Conservation (phyloP, 1,284 basidiomycete genomes). For the Trichosporon ovoides region DNA sequence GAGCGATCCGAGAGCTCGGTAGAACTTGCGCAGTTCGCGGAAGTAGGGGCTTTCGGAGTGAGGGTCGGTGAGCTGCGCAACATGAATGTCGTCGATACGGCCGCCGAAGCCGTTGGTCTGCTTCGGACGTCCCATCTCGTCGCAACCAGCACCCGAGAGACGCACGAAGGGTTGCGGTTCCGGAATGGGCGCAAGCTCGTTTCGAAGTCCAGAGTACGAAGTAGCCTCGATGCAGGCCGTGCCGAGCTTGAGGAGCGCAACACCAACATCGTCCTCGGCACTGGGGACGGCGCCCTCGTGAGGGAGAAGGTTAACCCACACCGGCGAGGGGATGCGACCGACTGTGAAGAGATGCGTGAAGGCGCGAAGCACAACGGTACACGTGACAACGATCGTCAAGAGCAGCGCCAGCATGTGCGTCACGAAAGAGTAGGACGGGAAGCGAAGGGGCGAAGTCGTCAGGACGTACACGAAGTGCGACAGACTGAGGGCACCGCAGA, state of each 20-base stretch:
- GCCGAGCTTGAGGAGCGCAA: constrained; percentile 43
- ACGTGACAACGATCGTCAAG: constrained; percentile 37
- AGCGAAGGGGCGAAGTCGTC: constrained; percentile 32
- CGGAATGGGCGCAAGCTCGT: constrained; percentile 38
- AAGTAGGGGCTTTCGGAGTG: constrained; percentile 27
- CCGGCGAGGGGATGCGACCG: constrained; percentile 42
- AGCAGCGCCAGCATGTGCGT: constrained; percentile 45
- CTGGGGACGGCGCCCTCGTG: constrained; percentile 40
- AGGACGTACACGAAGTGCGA: constrained; percentile 42
- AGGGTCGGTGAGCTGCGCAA: constrained; percentile 30
- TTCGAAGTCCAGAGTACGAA: constrained; percentile 41
- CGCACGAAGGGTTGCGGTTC: constrained; percentile 34
- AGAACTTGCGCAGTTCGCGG: constrained; percentile 29
- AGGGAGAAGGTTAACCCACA: constrained; percentile 37
- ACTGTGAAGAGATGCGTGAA: constrained; percentile 44
- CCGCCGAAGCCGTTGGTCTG: constrained; percentile 27
- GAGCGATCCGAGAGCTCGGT: constrained; percentile 20
- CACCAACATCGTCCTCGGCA: constrained; percentile 43
- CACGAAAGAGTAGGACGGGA: constrained; percentile 47
- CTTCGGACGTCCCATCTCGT: constrained; percentile 15
- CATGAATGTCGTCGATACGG: constrained; percentile 41
- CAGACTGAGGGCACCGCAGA: constrained; percentile 42
- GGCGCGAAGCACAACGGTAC: constrained; percentile 37
- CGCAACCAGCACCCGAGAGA: constrained; percentile 24
- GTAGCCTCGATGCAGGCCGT: constrained; percentile 46